A percentile compares a stretch with the other conserved stretches of the same genome.
These are phyloP conservation scores for Hordeum vulgare DNA, from an alignment of 176 grass and related monocot genomes.

Conservation along the genomic window DNA sequence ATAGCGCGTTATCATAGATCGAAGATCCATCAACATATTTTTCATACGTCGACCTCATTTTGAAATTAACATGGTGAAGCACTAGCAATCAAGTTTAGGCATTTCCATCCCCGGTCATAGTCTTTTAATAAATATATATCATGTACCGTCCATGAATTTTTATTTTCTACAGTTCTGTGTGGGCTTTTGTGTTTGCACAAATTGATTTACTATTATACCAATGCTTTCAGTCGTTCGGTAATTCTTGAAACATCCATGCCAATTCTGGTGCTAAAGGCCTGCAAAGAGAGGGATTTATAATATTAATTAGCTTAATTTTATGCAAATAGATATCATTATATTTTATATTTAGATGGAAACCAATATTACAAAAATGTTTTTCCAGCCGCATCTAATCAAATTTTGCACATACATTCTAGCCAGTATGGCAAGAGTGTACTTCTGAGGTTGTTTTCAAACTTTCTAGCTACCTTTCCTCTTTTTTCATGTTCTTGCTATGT, in stretches of 20 bases:
- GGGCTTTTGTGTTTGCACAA: background rate
- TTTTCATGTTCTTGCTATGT: background rate
- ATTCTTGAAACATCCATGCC: constrained; percentile 56
- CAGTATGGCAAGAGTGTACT: background rate
- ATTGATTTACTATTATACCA: background rate
- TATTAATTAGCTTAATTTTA: background rate
- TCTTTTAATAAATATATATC: background rate
- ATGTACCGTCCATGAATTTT: background rate
- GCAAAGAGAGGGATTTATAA: background rate
- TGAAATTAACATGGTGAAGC: no score
- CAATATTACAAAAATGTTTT: no score
- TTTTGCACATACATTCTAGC: background rate
- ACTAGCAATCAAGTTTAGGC: no score
- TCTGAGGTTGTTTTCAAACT: background rate
- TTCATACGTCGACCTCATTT: no score
- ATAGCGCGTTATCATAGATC: no score
- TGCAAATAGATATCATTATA: background rate
- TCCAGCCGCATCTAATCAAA: background rate
- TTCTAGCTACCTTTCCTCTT: background rate
- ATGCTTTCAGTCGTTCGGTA: constrained; percentile 42
- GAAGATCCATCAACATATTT: no score
- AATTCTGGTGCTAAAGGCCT: constrained; percentile 70
- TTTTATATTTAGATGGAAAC: background rate
- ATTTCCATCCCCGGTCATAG: no score
- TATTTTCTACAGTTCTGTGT: background rate